phyloP scores from a whole-genome alignment of 805 yeast genomes.

The Saccharomycodes ludwigii region DNA sequence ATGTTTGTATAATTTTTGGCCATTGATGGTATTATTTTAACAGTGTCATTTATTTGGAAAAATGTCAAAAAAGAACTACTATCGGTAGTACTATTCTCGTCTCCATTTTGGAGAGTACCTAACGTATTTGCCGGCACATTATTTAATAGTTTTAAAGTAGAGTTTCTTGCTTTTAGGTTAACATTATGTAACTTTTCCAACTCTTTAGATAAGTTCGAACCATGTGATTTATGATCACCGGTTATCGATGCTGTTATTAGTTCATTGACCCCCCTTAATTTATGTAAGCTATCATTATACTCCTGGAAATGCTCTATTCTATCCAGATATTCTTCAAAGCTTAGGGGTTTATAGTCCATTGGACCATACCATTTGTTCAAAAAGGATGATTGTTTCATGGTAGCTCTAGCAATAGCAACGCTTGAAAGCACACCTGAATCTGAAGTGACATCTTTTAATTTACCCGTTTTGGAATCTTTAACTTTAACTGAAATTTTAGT shows the following conservation, averaged over 20 bases:
- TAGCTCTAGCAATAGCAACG: slow-evolving; percentile 30
- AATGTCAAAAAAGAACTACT: too few relatives aligned
- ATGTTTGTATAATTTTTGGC: slow-evolving; percentile 13
- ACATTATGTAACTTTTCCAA: too few relatives aligned
- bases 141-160: neutral
- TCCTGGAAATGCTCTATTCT: slow-evolving; percentile 19
- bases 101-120: too few relatives aligned
- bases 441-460: slow-evolving; percentile 14
- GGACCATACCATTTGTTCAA: slow-evolving; percentile 63
- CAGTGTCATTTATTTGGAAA: neutral
- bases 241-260: slow-evolving; percentile 5
- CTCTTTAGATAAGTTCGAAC: too few relatives aligned
- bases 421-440: slow-evolving; percentile 22
- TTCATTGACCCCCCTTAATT: too few relatives aligned
- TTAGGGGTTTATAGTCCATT: slow-evolving; percentile 39
- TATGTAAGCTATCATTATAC: too few relatives aligned
- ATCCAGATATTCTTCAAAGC: slow-evolving; percentile 26
- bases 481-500: slow-evolving; percentile 18
- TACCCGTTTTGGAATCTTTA: slow-evolving; percentile 21
- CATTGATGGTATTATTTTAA: slow-evolving; percentile 3
- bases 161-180: neutral
- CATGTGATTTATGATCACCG: too few relatives aligned
- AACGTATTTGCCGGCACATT: neutral
- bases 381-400: slow-evolving; percentile 31
- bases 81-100: too few relatives aligned